Evolutionary conservation across 305 asterid species (phyloP).

Genomic region (Fraxinus sp.): DNA sequence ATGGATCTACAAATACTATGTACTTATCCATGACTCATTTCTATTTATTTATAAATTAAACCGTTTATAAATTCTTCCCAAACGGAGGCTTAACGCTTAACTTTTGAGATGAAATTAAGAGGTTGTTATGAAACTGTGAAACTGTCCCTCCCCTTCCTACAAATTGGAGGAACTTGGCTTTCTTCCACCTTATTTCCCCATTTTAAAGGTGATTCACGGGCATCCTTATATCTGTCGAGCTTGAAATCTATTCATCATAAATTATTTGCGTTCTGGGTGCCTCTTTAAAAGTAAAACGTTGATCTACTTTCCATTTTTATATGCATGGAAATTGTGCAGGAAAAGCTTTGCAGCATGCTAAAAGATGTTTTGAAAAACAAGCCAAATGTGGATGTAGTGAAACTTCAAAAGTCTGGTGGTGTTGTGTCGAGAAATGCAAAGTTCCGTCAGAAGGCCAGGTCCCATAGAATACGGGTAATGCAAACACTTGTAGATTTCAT

Average conservation of each 20-base stretch:
- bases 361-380: constrained; percentile 73
- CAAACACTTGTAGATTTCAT: constrained; percentile 7
- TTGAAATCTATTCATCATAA: background rate
- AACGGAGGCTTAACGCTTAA: background rate
- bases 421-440: constrained; percentile 90
- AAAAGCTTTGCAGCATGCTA: constrained; percentile 96
- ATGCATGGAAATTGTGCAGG: constrained; percentile 43
- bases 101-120: background rate
- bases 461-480: constrained; percentile 79
- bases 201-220: background rate
- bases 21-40: background rate
- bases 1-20: background rate
- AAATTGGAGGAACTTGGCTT: background rate
- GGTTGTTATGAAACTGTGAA: background rate
- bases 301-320: constrained; percentile 22
- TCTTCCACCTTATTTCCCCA: background rate
- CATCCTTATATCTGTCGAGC: background rate
- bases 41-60: too few species aligned
- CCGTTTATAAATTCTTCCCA: background rate
- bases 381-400: constrained; percentile 86
- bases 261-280: background rate
- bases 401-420: constrained; percentile 98
- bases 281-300: constrained; percentile 6
- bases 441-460: constrained; percentile 86
- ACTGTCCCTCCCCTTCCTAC: background rate